Evolutionary conservation across 352 stramenopile species (phyloP), one percentile per base, ranked within the genome.

Genomic region (Phytophthora vignae): DNA sequence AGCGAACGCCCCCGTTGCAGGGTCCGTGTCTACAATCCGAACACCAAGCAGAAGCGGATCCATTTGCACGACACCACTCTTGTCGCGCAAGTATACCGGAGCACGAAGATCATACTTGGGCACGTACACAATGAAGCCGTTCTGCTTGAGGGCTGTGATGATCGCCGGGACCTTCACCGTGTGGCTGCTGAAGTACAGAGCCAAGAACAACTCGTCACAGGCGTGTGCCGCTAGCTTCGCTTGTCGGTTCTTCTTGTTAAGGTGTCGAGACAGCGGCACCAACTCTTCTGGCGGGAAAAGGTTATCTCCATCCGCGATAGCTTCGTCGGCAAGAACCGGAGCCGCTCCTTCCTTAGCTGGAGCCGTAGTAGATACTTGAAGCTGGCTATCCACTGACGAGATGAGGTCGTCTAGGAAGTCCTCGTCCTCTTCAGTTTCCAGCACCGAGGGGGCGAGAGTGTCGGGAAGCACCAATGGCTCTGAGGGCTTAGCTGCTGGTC

Each of bases 41-140:
- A 94, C 82, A n/a, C 81, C 84, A 42, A 90, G 85, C 57, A 94
- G 69, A 55, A 91, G 56, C 11, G 89, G 85, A 17, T 96, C 82
- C 61, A 96, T 86, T 65, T 98, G 93, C 25, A 98, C 83, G 44
- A 87, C 74, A 29, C 92, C 90, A 49, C 90, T 87, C 58, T 83
- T 91, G 72, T 98, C 94, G 25, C 83, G 83, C 21, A 98, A 79
- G 77, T 97, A 98, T 38, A 98, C 92, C 12, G 94, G 93, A 2
- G 87, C 92, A 54, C 92, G 91, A 22, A 98, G 67, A 64, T 98
- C 94, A 70, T 98, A 98, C 50, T 90, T 88, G 9, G 95, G 95
- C 14, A 98, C 76, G 75, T 98, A 98, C 22, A 97, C 93, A 22
- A 97, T 89, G 68, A 98, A 93, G 10, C 95, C 95, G 71, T 98